A percentile compares a stretch with the other conserved stretches of the same genome.
These are phyloP conservation scores for Oryza officinalis DNA, from an alignment of 176 grass and related monocot genomes.

Conservation along the genomic window DNA sequence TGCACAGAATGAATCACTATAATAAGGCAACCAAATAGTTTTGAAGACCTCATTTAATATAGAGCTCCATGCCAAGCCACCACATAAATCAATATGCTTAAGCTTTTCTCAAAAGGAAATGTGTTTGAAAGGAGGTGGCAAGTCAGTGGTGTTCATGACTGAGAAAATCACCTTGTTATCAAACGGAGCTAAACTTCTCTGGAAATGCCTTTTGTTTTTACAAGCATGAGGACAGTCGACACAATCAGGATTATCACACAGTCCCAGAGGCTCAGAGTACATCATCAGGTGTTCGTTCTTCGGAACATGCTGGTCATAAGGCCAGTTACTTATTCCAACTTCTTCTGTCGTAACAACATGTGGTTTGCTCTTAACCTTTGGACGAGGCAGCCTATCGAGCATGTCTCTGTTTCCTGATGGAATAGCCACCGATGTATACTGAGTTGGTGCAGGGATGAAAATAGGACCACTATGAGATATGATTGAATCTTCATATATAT, in stretches of 20 bases:
- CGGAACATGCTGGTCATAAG: slow-evolving; percentile 30
- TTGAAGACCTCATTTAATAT: not conserved
- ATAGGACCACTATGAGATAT: slow-evolving; percentile 60
- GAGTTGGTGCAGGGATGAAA: slow-evolving; percentile 33
- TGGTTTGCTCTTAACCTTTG: slow-evolving; percentile 40
- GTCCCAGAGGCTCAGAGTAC: slow-evolving; percentile 68
- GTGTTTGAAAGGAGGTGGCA: not conserved
- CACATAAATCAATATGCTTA: not conserved
- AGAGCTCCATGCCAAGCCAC: not conserved
- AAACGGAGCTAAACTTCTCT: slow-evolving; percentile 41
- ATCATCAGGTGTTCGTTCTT: slow-evolving; percentile 68
- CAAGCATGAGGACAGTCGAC: slow-evolving; percentile 67
- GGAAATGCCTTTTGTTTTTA: slow-evolving; percentile 60
- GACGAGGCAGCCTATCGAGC: slow-evolving; percentile 30
- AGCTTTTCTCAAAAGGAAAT: not conserved
- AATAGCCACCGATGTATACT: slow-evolving; percentile 37
- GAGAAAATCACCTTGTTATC: slow-evolving; percentile 61
- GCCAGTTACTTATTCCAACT: slow-evolving; percentile 40
- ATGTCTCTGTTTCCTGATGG: slow-evolving; percentile 39
- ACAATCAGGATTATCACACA: slow-evolving; percentile 83
- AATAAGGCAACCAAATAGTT: not conserved
- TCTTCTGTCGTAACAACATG: slow-evolving; percentile 52
- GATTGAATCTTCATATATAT: slow-evolving; percentile 42
- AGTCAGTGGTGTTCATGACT: not conserved
- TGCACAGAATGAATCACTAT: not conserved